phyloP scores from a whole-genome alignment of 164 flowering plant genomes.

The Hamamelis virginiana region DNA sequence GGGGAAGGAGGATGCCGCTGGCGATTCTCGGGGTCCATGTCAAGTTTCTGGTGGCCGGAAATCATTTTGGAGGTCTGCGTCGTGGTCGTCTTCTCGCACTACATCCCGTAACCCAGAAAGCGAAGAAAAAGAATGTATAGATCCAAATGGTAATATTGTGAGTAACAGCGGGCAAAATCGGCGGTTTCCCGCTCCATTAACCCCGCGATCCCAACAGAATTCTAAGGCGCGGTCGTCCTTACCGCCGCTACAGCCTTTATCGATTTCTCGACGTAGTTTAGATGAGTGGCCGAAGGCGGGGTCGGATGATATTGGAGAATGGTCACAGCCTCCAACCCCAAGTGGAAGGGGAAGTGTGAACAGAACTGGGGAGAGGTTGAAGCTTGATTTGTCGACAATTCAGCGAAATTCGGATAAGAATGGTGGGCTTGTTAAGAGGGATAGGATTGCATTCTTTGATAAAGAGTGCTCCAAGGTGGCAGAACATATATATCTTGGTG shows the following conservation, averaged over 20 bases:
- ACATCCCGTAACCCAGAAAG: conserved; percentile 31
- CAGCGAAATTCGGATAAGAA: conserved; percentile 51
- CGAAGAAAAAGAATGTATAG: conserved; percentile 35
- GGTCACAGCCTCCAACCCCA: conserved; percentile 80
- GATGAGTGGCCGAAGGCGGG: conserved; percentile 96
- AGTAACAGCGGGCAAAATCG: conserved; percentile 31
- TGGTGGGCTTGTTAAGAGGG: conserved; percentile 61
- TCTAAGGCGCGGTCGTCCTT: conserved; percentile 63
- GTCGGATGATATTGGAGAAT: conserved; percentile 90
- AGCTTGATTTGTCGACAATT: conserved; percentile 71
- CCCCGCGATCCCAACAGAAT: conserved; percentile 71
- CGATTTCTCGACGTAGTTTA: conserved; percentile 71
- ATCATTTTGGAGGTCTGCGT: conserved; percentile 74
- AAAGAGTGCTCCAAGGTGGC: conserved; percentile 82
- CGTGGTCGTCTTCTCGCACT: conserved; percentile 78
- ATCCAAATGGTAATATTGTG: conserved; percentile 29
- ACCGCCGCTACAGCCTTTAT: conserved; percentile 83
- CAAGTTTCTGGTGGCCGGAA: conserved; percentile 42
- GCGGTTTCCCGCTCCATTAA: conserved; percentile 63
- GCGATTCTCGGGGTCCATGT: conserved; percentile 32
- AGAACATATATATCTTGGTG: conserved; percentile 79
- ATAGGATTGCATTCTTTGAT: conserved; percentile 76
- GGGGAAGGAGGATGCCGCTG: conserved; percentile 54
- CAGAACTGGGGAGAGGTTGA: conserved; percentile 60
- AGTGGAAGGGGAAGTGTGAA: conserved; percentile 50